Base-by-base conservation (phyloP, 805 yeast species). In the Suhomyces pyralidae region DNA sequence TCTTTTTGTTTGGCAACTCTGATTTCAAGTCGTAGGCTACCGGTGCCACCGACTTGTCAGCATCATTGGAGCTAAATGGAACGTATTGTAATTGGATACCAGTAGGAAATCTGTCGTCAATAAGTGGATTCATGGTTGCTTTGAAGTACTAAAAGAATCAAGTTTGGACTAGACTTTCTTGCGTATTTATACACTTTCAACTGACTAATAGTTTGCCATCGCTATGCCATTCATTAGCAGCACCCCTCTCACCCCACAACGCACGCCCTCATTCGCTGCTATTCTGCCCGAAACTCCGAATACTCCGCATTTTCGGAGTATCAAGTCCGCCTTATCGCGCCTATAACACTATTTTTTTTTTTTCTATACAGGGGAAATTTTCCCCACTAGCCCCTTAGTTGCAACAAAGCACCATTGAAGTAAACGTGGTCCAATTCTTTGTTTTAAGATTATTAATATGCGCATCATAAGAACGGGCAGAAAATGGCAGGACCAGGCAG, bases 21-120 rank as follows among this genome's bases (percentile, higher is more conserved):
- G 63, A 64, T 2, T 65, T 59, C 45, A 76, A 64, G 51, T 77
- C 77, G 34, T 71, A 67, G 5, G 57, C 63, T n/a, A 61, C 49
- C 51, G 81, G 81, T 22, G 60, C 58, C 8, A 71, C 68, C 61
- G 78, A 74, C 20, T 78, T 67, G 24, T 58, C 61, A n/a, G 64
- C 70, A 48, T 67, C 62, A 45, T 66, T 74, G 34, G 64, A 62
- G n/a, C 69, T 45, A 10, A 57, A 63, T 20, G 59, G 55, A 52
- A 57, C 68, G 61, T 74, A 78, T 32, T 66, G 70, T 36, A 77
- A 67, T 44, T 63, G 58, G 46, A 68, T 57, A 46, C 67, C 60
- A 14, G 63, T 40, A 15, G 68, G 67, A 54, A 64, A 63, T 30
- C 52, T 55, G 46, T 62, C 60, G 28, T 60, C 65, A 50, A 55